These are phyloP conservation scores for Metschnikowia lachancei DNA, from an alignment of 805 yeast species.

Conservation along the genomic window DNA sequence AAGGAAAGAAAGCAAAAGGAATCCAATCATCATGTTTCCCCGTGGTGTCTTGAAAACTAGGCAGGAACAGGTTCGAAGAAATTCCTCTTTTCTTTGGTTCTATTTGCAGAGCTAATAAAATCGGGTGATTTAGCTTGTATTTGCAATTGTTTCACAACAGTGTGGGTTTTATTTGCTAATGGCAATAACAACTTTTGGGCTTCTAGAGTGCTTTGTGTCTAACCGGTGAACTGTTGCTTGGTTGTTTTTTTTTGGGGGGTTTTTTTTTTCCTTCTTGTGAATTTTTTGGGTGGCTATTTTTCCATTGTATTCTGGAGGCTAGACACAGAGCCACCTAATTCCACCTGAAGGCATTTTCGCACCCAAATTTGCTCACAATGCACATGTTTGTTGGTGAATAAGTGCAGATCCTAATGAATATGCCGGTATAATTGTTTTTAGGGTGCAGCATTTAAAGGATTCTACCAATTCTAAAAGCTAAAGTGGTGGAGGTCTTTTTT, in stretches of 20 bases:
- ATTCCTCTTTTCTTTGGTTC: too few relatives aligned
- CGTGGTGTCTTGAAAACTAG: too few relatives aligned
- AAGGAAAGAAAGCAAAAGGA: background rate
- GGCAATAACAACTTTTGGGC: background rate
- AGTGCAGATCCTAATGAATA: background rate
- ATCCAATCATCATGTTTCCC: background rate
- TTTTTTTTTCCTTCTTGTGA: background rate
- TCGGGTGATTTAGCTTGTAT: too few relatives aligned
- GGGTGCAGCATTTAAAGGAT: too few relatives aligned
- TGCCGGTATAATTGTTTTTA: too few relatives aligned
- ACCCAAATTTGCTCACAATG: slow-evolving; percentile 1
- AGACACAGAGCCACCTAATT: background rate
- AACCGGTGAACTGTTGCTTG: background rate
- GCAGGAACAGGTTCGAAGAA: too few relatives aligned
- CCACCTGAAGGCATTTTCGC: slow-evolving; percentile 2
- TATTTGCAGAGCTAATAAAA: too few relatives aligned
- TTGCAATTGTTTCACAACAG: too few relatives aligned
- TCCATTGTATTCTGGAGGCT: background rate
- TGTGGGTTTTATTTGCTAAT: background rate
- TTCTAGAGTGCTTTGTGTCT: background rate
- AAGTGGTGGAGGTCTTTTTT: too few relatives aligned
- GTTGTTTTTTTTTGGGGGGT: background rate
- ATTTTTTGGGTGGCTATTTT: background rate
- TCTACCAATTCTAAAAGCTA: too few relatives aligned
- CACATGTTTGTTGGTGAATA: too few relatives aligned